A percentile compares a stretch with the other conserved stretches of the same genome.
Conservation (phyloP, 305 asterid genomes). For the Andrographis paniculata region DNA sequence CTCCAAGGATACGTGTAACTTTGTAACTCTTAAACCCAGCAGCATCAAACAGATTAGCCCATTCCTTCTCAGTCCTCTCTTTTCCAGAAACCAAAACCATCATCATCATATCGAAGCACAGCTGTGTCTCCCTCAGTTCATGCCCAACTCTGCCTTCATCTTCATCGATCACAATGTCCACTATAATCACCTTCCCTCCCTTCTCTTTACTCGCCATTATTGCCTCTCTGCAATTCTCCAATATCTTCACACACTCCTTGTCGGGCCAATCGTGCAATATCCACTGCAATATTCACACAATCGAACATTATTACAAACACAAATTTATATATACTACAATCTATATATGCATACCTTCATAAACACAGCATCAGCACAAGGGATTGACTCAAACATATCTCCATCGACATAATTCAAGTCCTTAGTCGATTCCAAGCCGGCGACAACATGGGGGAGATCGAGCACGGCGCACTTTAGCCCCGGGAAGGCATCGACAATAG, state of each 20-base stretch:
- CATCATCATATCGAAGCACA: conserved; percentile 30
- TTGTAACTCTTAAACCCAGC: conserved; percentile 15
- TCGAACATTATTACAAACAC: too few species aligned
- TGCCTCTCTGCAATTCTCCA: conserved; percentile 32
- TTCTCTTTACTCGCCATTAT: conserved; percentile 22
- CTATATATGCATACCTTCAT: conserved; percentile 23
- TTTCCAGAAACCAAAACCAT: conserved; percentile 16
- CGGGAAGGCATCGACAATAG: conserved; percentile 14
- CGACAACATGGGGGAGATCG: conserved; percentile 23
- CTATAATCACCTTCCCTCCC: conserved; percentile 31
- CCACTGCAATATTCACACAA: conserved; percentile 28
- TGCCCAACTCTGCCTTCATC: conserved; percentile 2
- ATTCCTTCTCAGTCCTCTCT: conserved; percentile 28
- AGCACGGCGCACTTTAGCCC: conserved; percentile 18
- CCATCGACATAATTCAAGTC: conserved; percentile 26
- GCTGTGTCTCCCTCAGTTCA: conserved; percentile 23
- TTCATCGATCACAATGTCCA: conserved; percentile 22
- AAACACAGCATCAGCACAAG: conserved; percentile 28
- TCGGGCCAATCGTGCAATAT: conserved; percentile 39
- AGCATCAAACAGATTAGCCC: conserved; percentile 20
- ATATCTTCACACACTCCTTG: conserved; percentile 24
- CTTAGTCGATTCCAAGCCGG: conserved; percentile 3
- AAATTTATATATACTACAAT: too few species aligned
- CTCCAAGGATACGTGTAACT: conserved; percentile 3
- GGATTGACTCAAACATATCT: conserved; percentile 32